A percentile compares a stretch with the other conserved stretches of the same genome.
phyloP scores from a whole-genome alignment of 2,329 filamentous ascomycete species.

The Sporothrix mexicana region DNA sequence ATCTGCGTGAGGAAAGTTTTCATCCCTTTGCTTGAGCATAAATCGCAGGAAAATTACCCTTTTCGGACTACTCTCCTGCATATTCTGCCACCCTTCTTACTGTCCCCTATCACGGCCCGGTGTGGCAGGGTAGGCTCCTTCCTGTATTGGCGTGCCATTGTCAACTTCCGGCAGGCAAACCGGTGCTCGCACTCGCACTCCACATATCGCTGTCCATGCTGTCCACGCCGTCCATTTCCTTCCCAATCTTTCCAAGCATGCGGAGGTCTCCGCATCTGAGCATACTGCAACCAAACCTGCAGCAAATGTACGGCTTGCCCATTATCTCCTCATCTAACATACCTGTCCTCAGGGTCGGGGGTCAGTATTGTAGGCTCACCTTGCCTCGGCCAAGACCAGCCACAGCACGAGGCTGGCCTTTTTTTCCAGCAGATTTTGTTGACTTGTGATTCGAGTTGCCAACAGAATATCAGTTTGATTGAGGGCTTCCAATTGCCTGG shows the following conservation, averaged over 20 bases:
- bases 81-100: background rate
- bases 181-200: background rate
- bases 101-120: background rate
- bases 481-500: background rate
- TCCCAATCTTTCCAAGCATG: background rate
- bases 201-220: background rate
- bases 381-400: conserved; percentile 10
- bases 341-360: background rate
- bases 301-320: background rate
- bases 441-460: background rate
- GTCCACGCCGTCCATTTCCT: too few species aligned
- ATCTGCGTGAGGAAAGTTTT: background rate
- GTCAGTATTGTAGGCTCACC: background rate
- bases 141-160: background rate
- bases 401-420: background rate
- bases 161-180: background rate
- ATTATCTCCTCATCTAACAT: background rate
- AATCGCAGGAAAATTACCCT: background rate
- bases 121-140: conserved; percentile 20
- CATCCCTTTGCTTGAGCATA: background rate
- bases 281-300: too few species aligned
- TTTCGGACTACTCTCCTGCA: background rate
- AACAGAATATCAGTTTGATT: background rate
- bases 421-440: too few species aligned
- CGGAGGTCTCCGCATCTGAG: conserved; percentile 14